phyloP scores from a whole-genome alignment of 306 rosid species.

The Cajanus cajan region DNA sequence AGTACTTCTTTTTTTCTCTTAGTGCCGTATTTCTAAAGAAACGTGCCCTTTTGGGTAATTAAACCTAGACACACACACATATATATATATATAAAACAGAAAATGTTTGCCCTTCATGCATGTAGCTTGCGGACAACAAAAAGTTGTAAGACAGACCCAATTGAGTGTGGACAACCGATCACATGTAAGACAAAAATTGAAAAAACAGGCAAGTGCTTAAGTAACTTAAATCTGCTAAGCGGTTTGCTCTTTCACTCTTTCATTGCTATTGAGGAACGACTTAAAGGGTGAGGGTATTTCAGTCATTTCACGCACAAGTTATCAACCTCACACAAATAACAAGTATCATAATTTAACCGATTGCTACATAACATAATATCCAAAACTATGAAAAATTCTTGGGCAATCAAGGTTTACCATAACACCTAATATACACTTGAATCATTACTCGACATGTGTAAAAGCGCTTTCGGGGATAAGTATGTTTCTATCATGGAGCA shows the following conservation, averaged over 20 bases:
- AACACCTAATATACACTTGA: neutral
- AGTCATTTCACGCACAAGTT: conserved; percentile 26
- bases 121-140: conserved; percentile 1
- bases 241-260: neutral
- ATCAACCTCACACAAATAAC: neutral
- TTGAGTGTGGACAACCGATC: neutral
- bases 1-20: conserved; percentile 15
- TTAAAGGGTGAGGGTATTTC: conserved; percentile 11
- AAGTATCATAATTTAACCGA: neutral
- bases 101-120: neutral
- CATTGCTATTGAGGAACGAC: neutral
- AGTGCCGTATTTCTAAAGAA: conserved; percentile 20
- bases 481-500: conserved; percentile 8
- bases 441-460: neutral
- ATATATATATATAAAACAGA: neutral
- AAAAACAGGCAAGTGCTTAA: neutral
- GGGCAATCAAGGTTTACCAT: neutral
- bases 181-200: conserved; percentile 3
- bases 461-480: neutral
- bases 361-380: neutral
- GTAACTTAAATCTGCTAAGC: neutral
- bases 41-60: conserved; percentile 8
- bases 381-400: neutral
- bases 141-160: neutral
- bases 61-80: neutral